Conservation (phyloP, 306 rosid species). For the Cicer yamashitae region DNA sequence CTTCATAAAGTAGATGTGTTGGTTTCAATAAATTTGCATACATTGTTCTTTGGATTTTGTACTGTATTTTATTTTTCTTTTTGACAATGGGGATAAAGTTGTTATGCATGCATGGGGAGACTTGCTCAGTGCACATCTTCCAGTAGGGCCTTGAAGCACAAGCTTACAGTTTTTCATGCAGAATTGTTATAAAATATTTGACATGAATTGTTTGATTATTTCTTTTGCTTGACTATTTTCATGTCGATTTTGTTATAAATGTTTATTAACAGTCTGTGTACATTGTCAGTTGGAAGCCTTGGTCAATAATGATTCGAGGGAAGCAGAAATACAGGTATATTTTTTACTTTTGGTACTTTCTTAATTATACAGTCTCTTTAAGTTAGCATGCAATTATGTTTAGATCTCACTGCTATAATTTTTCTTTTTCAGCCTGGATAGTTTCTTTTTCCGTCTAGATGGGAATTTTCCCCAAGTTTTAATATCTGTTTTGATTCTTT, state of each 20-base stretch:
- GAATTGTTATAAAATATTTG: slow-evolving; percentile 13
- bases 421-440: slow-evolving; percentile 9
- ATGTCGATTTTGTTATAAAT: background rate
- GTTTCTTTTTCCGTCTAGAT: background rate
- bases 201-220: slow-evolving; percentile 31
- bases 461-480: background rate
- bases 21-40: background rate
- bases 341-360: slow-evolving; percentile 28
- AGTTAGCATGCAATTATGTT: background rate
- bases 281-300: slow-evolving; percentile 79
- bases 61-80: background rate
- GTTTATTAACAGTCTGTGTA: slow-evolving; percentile 35
- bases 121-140: slow-evolving; percentile 3
- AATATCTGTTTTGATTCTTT: slow-evolving; percentile 37
- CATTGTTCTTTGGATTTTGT: background rate
- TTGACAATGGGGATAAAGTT: background rate
- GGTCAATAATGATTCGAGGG: slow-evolving; percentile 75
- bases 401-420: background rate
- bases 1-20: background rate
- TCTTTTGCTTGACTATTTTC: slow-evolving; percentile 2
- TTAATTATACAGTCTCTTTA: background rate
- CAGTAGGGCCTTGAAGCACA: background rate
- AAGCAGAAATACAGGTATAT: slow-evolving; percentile 82
- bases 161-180: background rate
- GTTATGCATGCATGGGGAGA: slow-evolving; percentile 1